These are phyloP conservation scores for Scutellaria baicalensis DNA, from an alignment of 257 asterid genomes.

Conservation along the genomic window DNA sequence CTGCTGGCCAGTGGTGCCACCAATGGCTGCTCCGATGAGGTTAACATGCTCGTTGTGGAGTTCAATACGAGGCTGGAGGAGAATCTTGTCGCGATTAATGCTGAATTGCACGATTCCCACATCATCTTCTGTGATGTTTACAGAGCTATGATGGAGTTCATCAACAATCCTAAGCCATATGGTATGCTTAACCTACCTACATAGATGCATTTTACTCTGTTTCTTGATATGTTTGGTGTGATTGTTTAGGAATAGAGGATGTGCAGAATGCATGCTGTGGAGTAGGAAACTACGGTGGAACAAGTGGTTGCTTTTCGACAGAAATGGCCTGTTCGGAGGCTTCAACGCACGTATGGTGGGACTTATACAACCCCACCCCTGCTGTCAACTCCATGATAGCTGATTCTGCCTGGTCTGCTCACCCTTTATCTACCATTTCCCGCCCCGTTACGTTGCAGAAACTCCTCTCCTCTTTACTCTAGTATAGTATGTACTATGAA, in stretches of 20 bases:
- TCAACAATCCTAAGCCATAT: conserved; percentile 35
- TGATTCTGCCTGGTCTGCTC: conserved; percentile 44
- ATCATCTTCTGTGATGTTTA: conserved; percentile 50
- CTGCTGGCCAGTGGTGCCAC: background rate
- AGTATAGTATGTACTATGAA: background rate
- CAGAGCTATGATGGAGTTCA: conserved; percentile 41
- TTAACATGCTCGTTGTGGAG: conserved; percentile 38
- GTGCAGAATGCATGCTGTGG: conserved; percentile 59
- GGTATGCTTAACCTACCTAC: conserved; percentile 18
- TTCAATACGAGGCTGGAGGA: conserved; percentile 43
- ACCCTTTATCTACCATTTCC: conserved; percentile 37
- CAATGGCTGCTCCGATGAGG: conserved; percentile 37
- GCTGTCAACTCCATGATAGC: conserved; percentile 41
- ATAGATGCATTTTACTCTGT: background rate
- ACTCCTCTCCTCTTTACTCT: conserved; percentile 18
- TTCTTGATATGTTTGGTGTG: background rate
- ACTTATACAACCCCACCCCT: conserved; percentile 54
- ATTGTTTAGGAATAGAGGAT: conserved; percentile 43
- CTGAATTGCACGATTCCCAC: conserved; percentile 25
- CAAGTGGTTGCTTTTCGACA: conserved; percentile 36
- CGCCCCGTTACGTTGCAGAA: conserved; percentile 46
- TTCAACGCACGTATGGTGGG: conserved; percentile 60
- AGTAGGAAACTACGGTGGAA: conserved; percentile 27
- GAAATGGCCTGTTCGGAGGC: conserved; percentile 44
- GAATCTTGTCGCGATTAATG: conserved; percentile 30